Conservation (phyloP, 2,329 filamentous ascomycete species). For the Neurospora sp. region DNA sequence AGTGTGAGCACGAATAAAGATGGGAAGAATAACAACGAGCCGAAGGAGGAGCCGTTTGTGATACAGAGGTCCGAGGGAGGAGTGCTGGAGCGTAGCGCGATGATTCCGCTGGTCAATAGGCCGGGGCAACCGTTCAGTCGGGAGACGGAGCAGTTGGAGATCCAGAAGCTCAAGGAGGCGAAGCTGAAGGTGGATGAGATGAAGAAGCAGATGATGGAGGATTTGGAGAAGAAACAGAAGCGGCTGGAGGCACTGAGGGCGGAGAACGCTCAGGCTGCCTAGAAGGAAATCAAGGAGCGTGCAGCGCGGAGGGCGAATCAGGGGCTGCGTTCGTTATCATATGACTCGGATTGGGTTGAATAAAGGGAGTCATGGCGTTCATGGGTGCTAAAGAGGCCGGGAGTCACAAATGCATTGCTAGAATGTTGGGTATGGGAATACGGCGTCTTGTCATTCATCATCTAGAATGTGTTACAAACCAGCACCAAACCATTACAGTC, state of each 20-base stretch:
- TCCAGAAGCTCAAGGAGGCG: conserved; percentile 53
- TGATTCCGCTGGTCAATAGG: conserved; percentile 60
- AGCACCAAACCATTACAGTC: neutral
- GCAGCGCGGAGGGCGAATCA: neutral
- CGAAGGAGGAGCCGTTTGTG: conserved; percentile 25
- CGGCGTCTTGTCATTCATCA: neutral
- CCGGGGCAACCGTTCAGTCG: conserved; percentile 64
- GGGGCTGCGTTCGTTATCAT: neutral
- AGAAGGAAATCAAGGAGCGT: neutral
- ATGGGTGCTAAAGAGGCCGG: neutral
- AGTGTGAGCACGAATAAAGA: conserved; percentile 38
- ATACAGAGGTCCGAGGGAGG: conserved; percentile 34
- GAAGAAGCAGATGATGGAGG: conserved; percentile 46
- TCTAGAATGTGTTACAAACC: neutral
- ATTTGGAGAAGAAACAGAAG: conserved; percentile 56
- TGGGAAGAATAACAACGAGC: conserved; percentile 33
- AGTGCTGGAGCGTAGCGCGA: conserved; percentile 58
- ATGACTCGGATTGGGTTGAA: neutral
- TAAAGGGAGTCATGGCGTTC: neutral
- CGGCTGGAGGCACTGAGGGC: conserved; percentile 50
- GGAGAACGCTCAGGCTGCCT: conserved; percentile 26
- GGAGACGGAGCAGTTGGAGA: conserved; percentile 57
- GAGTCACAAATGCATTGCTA: neutral
- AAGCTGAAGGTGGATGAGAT: conserved; percentile 54
- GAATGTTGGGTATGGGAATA: neutral